Conservation (phyloP, 345 rosid genomes). For the Eucalyptus polybractea region DNA sequence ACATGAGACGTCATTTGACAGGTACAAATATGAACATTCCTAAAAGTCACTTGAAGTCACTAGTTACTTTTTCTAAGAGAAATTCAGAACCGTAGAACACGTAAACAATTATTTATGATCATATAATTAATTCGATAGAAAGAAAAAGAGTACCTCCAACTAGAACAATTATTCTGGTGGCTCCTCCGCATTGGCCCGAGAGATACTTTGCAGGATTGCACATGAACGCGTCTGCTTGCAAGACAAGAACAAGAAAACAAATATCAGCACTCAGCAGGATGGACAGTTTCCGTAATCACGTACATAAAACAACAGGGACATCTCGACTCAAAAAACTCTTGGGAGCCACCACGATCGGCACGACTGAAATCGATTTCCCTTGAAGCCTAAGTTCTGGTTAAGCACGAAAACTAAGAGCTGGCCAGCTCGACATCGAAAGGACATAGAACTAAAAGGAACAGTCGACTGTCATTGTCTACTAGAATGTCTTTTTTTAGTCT, state of each 20-base stretch:
- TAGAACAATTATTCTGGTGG: slow-evolving; percentile 8
- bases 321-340: not conserved
- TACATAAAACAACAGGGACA: not conserved
- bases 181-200: slow-evolving; percentile 46
- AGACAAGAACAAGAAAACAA: not conserved
- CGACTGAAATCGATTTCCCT: not conserved
- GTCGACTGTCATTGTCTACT: not conserved
- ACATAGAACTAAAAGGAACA: not conserved
- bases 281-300: not conserved
- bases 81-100: not conserved
- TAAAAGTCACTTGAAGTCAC: not conserved
- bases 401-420: not conserved
- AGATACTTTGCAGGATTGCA: slow-evolving; percentile 26
- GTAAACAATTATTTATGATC: not conserved
- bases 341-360: not conserved
- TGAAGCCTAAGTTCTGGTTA: not conserved
- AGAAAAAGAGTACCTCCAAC: slow-evolving; percentile 26
- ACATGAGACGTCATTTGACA: not conserved
- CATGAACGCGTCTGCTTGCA: not conserved
- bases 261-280: not conserved
- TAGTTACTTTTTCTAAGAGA: not conserved
- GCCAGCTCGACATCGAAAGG: not conserved
- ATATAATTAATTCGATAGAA: not conserved
- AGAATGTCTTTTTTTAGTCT: not conserved
- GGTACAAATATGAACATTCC: not conserved